phyloP scores from a whole-genome alignment of 148 eudicot genomes.

The Euryodendron excelsum region DNA sequence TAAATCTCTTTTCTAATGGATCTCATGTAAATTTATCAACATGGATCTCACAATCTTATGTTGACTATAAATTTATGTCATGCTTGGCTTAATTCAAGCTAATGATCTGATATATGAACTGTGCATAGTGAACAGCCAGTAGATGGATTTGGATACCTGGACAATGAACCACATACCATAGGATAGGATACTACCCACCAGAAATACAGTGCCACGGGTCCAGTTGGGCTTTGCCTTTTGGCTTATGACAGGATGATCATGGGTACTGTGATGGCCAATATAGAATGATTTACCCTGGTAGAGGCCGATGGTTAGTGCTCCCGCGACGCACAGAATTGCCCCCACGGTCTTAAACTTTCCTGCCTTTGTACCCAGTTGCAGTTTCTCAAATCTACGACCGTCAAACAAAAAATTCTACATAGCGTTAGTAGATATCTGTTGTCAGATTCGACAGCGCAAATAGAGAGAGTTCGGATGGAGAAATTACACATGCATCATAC shows the following conservation, averaged over 20 bases:
- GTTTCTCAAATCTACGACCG: slow-evolving; percentile 38
- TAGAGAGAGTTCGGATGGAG: no score
- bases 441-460: no score
- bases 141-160: slow-evolving; percentile 40
- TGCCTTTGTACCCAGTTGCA: slow-evolving; percentile 35
- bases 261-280: slow-evolving; percentile 4
- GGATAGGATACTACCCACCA: slow-evolving; percentile 34
- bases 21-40: no score
- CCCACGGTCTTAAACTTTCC: slow-evolving; percentile 49
- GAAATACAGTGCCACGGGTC: slow-evolving; percentile 49
- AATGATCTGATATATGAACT: no score
- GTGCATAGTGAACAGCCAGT: no score
- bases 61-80: background rate
- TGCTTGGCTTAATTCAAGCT: no score
- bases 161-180: slow-evolving; percentile 56
- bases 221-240: slow-evolving; percentile 12
- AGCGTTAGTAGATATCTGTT: no score
- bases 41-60: no score
- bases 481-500: slow-evolving; percentile 18
- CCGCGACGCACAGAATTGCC: slow-evolving; percentile 42
- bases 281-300: slow-evolving; percentile 45
- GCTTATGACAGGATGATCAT: background rate
- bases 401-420: no score
- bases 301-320: slow-evolving; percentile 46
- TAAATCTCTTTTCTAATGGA: no score